Base-by-base conservation (phyloP, 2,329 filamentous ascomycete genomes). In the Penicillium sclerotiorum region DNA sequence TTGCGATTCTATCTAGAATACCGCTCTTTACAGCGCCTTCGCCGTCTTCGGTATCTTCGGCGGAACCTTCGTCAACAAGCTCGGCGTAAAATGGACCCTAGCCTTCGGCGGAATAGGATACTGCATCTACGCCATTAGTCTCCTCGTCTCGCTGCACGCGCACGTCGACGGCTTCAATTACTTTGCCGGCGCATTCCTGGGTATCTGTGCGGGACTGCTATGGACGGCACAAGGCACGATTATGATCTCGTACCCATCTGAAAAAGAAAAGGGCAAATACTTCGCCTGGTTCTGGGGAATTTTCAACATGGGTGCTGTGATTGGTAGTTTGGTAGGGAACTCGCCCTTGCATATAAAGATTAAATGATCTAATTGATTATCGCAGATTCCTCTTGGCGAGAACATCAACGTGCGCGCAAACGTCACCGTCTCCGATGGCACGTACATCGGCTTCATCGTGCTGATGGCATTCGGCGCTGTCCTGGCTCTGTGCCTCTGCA, bases 211-310 rank as follows among this genome's bases (percentile, higher is more conserved):
- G 18, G 72, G 69, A 46, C 63, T 76, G 38, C 60, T 78, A 18
- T 78, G 76, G 76, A 69, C 68, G 28, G 74, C 74, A 1, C 74
- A 78, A 53, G 75, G 75, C 9, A 67, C 73, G 2, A 70, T 78
- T 47, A 77, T 78, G 73, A 91, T 95, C 82, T 84, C 87, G 15
- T 95, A 95, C 68, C 90, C 90, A 1, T 76, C 81, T 11, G 91
- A 95, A 73, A 70, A 81, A 28, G 80, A 82, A 55, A 95, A 95
- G 78, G 91, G 91, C 30, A 83, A 84, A 49, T 95, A 90, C 71
- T 94, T 95, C 67, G 88, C 88, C 52, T 86, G 83, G 78, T 95
- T 95, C 74, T 95, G 91, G 91, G 84, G 89, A 71, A 93, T 96
- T 64, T 96, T 95, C 80, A 95, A 95, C 73, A 71, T 90, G 49